Conservation (phyloP, 345 rosid genomes). For the Mangifera indica region DNA sequence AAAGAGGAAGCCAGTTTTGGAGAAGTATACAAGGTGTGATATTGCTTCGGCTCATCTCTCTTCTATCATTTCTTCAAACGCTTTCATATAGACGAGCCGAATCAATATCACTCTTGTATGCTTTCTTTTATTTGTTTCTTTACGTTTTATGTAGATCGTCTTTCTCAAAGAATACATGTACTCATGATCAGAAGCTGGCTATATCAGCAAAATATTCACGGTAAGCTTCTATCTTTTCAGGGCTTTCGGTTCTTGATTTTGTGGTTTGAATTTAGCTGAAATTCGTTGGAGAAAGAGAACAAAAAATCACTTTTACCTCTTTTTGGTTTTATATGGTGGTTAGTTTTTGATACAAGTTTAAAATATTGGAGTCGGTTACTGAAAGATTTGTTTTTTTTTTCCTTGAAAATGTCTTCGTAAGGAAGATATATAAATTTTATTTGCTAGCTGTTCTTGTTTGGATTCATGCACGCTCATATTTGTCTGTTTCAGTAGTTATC, state of each 20-base stretch:
- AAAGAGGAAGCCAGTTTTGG: background rate
- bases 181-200: background rate
- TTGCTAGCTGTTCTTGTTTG: background rate
- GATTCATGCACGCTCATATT: background rate
- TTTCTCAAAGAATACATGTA: background rate
- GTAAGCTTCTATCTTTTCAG: background rate
- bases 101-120: slow-evolving; percentile 44
- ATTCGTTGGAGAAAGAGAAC: background rate
- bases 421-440: background rate
- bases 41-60: slow-evolving; percentile 37
- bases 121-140: slow-evolving; percentile 11
- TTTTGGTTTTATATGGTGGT: background rate
- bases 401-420: background rate
- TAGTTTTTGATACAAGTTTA: no score
- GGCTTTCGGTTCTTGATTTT: background rate
- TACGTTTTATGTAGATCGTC: background rate
- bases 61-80: background rate
- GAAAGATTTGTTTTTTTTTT: no score
- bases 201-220: background rate
- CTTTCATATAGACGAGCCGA: slow-evolving; percentile 32
- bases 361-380: background rate
- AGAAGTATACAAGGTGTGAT: slow-evolving; percentile 39
- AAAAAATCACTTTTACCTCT: background rate
- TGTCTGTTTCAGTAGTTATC: background rate
- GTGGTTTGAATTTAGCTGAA: background rate